Percentiles rank a stretch among this genome's conserved stretches.
phyloP scores from a whole-genome alignment of 345 rosid genomes.

The Schrenkiella parvula region DNA sequence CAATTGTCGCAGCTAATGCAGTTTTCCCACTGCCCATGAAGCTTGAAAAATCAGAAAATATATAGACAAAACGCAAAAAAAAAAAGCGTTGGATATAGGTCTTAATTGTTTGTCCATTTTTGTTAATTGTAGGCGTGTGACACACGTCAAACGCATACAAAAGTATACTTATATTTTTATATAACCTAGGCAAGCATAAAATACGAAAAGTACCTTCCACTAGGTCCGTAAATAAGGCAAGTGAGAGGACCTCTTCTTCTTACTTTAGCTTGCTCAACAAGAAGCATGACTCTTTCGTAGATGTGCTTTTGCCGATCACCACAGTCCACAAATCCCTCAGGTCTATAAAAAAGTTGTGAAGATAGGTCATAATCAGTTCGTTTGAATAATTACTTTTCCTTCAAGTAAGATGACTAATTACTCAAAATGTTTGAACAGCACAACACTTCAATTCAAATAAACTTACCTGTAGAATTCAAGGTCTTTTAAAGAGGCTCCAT shows the following conservation, averaged over 20 bases:
- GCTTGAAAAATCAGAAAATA: background rate
- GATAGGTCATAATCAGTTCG: no score
- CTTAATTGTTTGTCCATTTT: background rate
- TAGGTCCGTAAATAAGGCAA: slow-evolving; percentile 76
- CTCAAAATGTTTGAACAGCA: background rate
- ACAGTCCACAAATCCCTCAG: slow-evolving; percentile 80
- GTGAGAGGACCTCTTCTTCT: slow-evolving; percentile 77
- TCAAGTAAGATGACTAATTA: background rate
- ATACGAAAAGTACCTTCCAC: slow-evolving; percentile 61
- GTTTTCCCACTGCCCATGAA: slow-evolving; percentile 69
- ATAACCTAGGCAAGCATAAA: no score
- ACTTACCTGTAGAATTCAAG: slow-evolving; percentile 75
- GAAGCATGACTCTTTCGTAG: slow-evolving; percentile 66
- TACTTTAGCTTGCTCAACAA: slow-evolving; percentile 85
- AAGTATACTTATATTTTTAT: no score
- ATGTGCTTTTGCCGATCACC: slow-evolving; percentile 64
- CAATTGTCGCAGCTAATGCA: slow-evolving; percentile 84
- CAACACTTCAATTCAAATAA: background rate
- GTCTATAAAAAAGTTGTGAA: no score
- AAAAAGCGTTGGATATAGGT: background rate
- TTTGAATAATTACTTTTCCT: no score
- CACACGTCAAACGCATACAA: no score
- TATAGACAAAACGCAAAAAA: background rate
- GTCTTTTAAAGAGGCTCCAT: slow-evolving; percentile 86
- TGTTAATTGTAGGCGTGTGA: no score